Evolutionary conservation across 2,329 filamentous ascomycete genomes (phyloP), one percentile per base, ranked within the genome.

Genomic region (Teratosphaeriaceae sp.): DNA sequence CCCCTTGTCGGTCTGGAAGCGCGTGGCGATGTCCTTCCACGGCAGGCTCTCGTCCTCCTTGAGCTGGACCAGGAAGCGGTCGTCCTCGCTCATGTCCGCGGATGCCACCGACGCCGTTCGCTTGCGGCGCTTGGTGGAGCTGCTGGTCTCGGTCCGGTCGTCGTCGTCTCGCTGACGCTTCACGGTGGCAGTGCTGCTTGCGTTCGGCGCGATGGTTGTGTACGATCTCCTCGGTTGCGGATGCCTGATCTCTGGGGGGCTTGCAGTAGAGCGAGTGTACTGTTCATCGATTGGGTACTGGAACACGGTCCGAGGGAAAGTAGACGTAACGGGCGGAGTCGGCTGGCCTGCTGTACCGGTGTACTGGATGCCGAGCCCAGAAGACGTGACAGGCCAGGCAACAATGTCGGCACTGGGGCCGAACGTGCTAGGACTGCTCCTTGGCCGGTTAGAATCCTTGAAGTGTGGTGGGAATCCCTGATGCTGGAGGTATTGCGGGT

Each of bases 11-110:
- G 63, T 64, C 43, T 70, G 64, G 56, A 75, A 75, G 18, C 69
- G 68, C 5, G 64, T 62, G 7, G 70, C 70, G 45, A 76, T 75
- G 44, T 75, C 73, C 53, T 76, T 76, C 73, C 73, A 76, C 0
- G 72, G 68, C 42, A 75, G 66, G 23, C 61, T 65, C 43, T 75
- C 71, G 38, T 74, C 70, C 45, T 75, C 71, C 44, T 74, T 75
- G 36, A 76, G 63, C 45, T 66, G 63, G 13, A 75, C 59, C 8
- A 76, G 65, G 16, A 74, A 57, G 34, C 64, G 63, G 45, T 76
- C 72, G 53, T 75, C 72, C 30, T 75, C 72, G 45, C 63, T 69
- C 5, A 75, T 57, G 43, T 73, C 70, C 7, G 64, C 58, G 11
- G 62, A 60, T n/a, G 52, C 49, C 12, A 57, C 48, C 13, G 58